Conservation (phyloP, 306 rosid species). For the Vigna radiata region DNA sequence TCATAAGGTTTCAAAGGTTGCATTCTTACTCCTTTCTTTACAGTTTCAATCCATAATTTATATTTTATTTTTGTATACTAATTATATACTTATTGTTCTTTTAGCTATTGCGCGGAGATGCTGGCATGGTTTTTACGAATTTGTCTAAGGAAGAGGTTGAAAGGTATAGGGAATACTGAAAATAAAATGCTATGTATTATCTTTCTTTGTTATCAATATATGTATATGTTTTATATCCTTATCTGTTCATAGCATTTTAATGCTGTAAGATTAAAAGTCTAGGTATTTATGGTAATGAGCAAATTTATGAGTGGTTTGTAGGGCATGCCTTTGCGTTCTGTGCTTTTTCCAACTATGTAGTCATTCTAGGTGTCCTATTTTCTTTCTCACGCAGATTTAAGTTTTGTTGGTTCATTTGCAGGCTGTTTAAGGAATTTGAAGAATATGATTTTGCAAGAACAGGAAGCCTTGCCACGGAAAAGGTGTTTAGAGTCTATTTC, state of each 20-base stretch:
- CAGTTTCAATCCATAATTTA: not conserved
- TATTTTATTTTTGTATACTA: not conserved
- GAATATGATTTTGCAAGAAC: conserved; percentile 92
- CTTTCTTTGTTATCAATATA: not conserved
- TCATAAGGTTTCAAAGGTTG: conserved; percentile 84
- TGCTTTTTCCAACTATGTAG: not conserved
- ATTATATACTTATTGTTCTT: not conserved
- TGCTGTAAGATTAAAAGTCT: not conserved
- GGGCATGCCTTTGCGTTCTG: not conserved
- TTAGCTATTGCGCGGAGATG: conserved; percentile 84
- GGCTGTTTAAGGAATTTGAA: conserved; percentile 80
- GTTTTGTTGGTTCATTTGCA: conserved; percentile 40
- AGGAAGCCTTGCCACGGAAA: conserved; percentile 76
- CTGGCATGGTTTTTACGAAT: conserved; percentile 83
- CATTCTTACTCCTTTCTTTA: not conserved
- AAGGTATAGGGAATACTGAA: conserved; percentile 53
- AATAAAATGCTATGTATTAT: not conserved
- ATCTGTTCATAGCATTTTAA: not conserved
- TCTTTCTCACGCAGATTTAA: not conserved
- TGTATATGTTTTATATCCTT: not conserved
- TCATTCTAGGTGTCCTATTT: not conserved
- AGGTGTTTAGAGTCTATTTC: conserved; percentile 50
- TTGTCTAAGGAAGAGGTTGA: conserved; percentile 82
- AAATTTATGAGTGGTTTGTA: not conserved
- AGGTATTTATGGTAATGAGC: not conserved